phyloP scores from a whole-genome alignment of 2,329 filamentous ascomycete species.

The Aureobasidium lini region DNA sequence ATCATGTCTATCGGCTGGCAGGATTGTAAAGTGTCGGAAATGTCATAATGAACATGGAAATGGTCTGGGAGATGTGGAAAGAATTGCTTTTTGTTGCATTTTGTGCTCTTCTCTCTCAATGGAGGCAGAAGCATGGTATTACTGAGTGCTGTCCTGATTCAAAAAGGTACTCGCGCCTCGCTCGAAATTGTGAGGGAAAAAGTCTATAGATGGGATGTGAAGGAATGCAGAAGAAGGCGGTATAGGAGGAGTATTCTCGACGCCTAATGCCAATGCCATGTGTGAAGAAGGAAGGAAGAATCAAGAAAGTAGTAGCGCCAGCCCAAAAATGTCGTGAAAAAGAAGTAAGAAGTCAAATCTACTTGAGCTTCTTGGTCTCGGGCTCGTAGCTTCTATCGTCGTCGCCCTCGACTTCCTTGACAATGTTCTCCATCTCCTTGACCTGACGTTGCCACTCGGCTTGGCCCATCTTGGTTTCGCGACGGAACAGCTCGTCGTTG shows the following conservation, averaged over 20 bases:
- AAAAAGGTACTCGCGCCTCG: neutral
- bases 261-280: constrained; percentile 1
- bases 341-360: neutral
- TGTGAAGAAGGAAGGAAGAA: neutral
- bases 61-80: neutral
- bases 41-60: neutral
- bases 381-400: constrained; percentile 40
- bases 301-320: neutral
- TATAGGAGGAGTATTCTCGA: neutral
- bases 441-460: constrained; percentile 72
- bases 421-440: constrained; percentile 66
- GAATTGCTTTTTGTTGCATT: constrained; percentile 3
- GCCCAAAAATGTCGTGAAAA: neutral
- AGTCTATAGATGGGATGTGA: constrained; percentile 1
- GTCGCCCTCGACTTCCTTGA: constrained; percentile 62
- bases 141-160: neutral
- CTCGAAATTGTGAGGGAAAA: neutral
- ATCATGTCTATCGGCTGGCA: too few relatives aligned
- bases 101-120: neutral
- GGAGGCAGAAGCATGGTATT: neutral
- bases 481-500: constrained; percentile 75
- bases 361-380: constrained; percentile 35
- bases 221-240: neutral
- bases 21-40: too few relatives aligned
- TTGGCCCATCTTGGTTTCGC: constrained; percentile 77